A percentile compares a stretch with the other conserved stretches of the same genome.
phyloP scores from a whole-genome alignment of 2,329 filamentous ascomycete genomes.

The Moelleriella libera region DNA sequence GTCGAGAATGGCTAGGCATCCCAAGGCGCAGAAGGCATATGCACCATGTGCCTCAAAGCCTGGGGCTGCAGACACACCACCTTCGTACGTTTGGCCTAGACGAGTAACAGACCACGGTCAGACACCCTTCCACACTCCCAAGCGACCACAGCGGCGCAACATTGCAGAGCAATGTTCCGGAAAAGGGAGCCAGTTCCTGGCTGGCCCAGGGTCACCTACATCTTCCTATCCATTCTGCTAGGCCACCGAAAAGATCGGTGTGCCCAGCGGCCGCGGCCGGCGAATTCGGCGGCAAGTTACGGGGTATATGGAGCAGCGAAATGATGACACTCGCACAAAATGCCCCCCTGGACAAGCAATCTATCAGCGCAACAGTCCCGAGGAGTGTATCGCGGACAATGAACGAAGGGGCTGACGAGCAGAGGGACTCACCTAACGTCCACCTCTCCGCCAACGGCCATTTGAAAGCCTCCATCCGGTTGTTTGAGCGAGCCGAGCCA shows the following conservation, averaged over 20 bases:
- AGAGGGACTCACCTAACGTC: conserved; percentile 55
- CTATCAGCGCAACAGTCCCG: conserved; percentile 2
- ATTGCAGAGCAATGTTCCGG: conserved; percentile 4
- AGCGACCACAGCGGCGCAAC: neutral
- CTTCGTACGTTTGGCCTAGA: conserved; percentile 82
- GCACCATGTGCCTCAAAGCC: conserved; percentile 88
- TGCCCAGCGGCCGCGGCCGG: conserved; percentile 50
- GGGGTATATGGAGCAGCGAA: conserved; percentile 68
- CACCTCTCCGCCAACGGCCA: conserved; percentile 76
- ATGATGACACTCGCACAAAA: conserved; percentile 84
- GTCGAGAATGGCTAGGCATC: conserved; percentile 75
- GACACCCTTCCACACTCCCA: neutral
- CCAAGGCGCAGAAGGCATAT: conserved; percentile 90
- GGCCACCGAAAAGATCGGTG: conserved; percentile 51
- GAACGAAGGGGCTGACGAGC: neutral
- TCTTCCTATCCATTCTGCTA: conserved; percentile 66
- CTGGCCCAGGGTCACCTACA: conserved; percentile 40
- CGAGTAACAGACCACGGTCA: neutral
- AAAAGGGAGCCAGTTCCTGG: neutral
- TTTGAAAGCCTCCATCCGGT: conserved; percentile 74
- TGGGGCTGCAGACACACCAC: conserved; percentile 76
- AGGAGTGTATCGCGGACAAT: conserved; percentile 6
- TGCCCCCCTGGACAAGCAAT: conserved; percentile 47
- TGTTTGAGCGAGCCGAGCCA: conserved; percentile 85
- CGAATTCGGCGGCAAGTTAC: conserved; percentile 61